Evolutionary conservation across 2,329 filamentous ascomycete species (phyloP).

Genomic region (Berkeleyomyces rouxiae): DNA sequence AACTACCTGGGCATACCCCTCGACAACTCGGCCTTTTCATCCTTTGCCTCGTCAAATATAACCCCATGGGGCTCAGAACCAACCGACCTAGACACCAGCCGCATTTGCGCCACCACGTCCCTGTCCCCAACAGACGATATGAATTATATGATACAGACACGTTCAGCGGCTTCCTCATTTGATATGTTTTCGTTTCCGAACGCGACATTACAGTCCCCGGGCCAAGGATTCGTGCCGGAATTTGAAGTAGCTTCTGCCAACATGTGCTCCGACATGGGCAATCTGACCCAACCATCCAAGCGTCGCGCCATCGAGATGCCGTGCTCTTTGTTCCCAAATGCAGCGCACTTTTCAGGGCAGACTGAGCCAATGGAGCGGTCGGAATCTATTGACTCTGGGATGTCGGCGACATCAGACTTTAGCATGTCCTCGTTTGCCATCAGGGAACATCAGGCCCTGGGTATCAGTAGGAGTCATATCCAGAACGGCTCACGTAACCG

Average conservation of each 20-base stretch:
- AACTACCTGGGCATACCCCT: neutral
- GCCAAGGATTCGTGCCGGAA: neutral
- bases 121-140: neutral
- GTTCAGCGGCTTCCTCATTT: neutral
- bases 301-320: neutral
- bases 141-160: neutral
- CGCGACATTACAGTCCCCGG: neutral
- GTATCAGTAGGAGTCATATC: conserved; percentile 21
- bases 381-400: neutral
- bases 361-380: neutral
- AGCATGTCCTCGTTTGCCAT: neutral
- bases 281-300: neutral
- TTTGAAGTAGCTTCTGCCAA: neutral
- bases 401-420: neutral
- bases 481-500: conserved; percentile 24
- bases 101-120: neutral
- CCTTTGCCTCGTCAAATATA: neutral
- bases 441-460: neutral
- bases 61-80: neutral
- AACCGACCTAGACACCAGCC: neutral
- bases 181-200: neutral
- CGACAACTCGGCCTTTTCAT: neutral
- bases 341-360: neutral
- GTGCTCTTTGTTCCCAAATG: neutral
- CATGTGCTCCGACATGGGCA: neutral